phyloP scores from a whole-genome alignment of 768 basidiomycete species.

The Crepidotus variabilis region DNA sequence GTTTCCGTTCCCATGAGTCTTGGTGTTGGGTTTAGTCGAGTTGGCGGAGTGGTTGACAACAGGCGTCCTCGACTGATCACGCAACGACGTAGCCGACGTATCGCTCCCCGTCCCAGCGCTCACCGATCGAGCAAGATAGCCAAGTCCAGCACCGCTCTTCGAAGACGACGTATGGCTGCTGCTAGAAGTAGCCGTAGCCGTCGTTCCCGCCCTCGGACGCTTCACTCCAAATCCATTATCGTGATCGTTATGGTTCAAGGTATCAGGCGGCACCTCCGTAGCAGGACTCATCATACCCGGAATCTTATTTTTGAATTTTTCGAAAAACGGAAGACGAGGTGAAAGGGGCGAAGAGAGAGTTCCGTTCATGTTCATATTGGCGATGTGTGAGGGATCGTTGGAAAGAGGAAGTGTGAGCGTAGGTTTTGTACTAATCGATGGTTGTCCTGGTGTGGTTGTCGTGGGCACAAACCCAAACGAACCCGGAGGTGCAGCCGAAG shows the following conservation, averaged over 20 bases:
- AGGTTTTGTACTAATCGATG: slow-evolving; percentile 4
- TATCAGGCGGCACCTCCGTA: slow-evolving; percentile 1
- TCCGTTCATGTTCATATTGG: slow-evolving; percentile 6
- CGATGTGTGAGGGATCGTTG: background rate
- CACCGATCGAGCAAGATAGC: background rate
- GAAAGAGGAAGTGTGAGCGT: background rate
- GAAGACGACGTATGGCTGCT: background rate
- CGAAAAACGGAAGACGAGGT: slow-evolving; percentile 52
- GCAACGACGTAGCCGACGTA: slow-evolving; percentile 3
- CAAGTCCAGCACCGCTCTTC: background rate
- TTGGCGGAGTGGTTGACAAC: too few relatives aligned
- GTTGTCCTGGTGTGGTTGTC: background rate
- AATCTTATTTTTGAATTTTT: slow-evolving; percentile 43
- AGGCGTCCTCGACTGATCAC: slow-evolving; percentile 13
- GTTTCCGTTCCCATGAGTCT: background rate
- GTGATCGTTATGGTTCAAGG: slow-evolving; percentile 5
- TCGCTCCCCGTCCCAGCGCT: background rate
- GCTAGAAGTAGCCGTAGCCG: background rate
- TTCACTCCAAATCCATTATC: background rate
- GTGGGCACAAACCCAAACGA: background rate
- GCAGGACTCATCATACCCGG: slow-evolving; percentile 19
- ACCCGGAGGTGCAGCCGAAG: slow-evolving; percentile 10
- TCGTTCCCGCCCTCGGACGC: background rate
- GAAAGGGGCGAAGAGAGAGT: slow-evolving; percentile 21
- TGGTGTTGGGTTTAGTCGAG: slow-evolving; percentile 7